A percentile compares a stretch with the other conserved stretches of the same genome.
phyloP scores from a whole-genome alignment of 2,329 filamentous ascomycete species.

The Pseudogymnoascus sp. region DNA sequence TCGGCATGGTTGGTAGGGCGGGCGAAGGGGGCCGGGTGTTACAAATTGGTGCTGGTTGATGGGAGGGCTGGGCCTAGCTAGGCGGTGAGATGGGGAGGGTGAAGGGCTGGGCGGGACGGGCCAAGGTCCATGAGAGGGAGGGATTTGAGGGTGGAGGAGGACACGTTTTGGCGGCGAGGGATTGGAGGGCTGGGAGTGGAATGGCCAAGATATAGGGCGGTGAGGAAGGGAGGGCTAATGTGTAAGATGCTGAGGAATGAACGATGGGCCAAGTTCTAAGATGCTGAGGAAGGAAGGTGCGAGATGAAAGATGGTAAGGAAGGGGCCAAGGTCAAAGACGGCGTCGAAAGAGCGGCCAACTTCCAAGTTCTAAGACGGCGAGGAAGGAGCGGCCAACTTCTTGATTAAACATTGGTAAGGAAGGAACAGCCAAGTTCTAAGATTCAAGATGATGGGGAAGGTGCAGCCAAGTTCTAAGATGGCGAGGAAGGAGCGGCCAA shows the following conservation, averaged over 20 bases:
- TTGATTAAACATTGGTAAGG: not conserved
- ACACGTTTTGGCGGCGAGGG: not conserved
- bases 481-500: not conserved
- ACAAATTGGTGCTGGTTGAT: not conserved
- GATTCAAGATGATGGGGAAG: not conserved
- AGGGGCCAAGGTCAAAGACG: not conserved
- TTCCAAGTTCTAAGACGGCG: not conserved
- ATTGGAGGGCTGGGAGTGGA: not conserved
- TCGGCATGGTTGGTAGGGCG: not conserved
- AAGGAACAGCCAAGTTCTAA: not conserved
- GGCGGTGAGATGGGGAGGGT: not conserved
- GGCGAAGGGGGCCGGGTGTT: not conserved
- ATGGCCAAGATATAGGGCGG: not conserved
- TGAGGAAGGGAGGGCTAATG: not conserved
- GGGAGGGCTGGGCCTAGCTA: not conserved
- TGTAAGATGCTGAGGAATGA: not conserved
- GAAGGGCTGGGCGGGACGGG: not conserved
- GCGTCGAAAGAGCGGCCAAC: not conserved
- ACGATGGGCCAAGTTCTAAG: not conserved
- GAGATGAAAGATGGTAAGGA: not conserved
- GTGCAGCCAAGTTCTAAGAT: not conserved
- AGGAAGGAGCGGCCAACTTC: not conserved
- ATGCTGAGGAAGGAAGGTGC: not conserved
- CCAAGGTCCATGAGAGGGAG: not conserved
- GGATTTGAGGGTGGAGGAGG: not conserved